A percentile compares a stretch with the other conserved stretches of the same genome.
These are phyloP conservation scores for Lachnellula subtilissima DNA, from an alignment of 2,329 filamentous ascomycete species.

Conservation along the genomic window DNA sequence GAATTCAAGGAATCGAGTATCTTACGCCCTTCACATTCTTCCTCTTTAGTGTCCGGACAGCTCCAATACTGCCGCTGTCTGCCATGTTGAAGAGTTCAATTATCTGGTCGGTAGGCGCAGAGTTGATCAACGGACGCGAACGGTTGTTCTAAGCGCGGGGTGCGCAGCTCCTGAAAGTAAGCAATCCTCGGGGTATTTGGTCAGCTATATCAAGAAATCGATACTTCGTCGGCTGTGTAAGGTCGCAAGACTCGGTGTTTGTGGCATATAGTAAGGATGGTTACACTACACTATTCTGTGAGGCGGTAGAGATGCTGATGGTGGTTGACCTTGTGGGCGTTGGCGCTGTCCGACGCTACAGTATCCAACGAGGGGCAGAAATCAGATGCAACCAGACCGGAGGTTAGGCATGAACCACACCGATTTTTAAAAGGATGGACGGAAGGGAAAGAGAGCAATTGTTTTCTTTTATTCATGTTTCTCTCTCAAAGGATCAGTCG, in stretches of 20 bases:
- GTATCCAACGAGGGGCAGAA: slow-evolving; percentile 10
- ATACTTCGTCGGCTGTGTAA: neutral
- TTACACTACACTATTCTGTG: neutral
- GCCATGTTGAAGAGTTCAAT: slow-evolving; percentile 44
- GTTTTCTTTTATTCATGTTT: neutral
- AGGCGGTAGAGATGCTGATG: neutral
- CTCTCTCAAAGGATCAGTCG: neutral
- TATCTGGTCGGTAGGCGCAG: neutral
- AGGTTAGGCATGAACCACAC: neutral
- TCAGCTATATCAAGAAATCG: neutral
- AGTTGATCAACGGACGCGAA: neutral
- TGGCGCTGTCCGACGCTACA: slow-evolving; percentile 1
- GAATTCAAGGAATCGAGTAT: no score
- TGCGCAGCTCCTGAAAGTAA: neutral
- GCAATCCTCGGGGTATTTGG: neutral
- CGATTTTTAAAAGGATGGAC: neutral
- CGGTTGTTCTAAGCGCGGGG: slow-evolving; percentile 1
- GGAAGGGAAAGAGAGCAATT: neutral
- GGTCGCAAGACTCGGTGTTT: neutral
- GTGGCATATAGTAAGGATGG: neutral
- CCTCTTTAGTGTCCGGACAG: slow-evolving; percentile 85
- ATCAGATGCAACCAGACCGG: neutral
- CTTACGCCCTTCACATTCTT: slow-evolving; percentile 86
- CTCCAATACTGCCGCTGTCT: slow-evolving; percentile 45
- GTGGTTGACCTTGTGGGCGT: neutral